Evolutionary conservation across 2,329 filamentous ascomycete genomes (phyloP), one percentile per base, ranked within the genome.

Genomic region (Fusarium sp.): DNA sequence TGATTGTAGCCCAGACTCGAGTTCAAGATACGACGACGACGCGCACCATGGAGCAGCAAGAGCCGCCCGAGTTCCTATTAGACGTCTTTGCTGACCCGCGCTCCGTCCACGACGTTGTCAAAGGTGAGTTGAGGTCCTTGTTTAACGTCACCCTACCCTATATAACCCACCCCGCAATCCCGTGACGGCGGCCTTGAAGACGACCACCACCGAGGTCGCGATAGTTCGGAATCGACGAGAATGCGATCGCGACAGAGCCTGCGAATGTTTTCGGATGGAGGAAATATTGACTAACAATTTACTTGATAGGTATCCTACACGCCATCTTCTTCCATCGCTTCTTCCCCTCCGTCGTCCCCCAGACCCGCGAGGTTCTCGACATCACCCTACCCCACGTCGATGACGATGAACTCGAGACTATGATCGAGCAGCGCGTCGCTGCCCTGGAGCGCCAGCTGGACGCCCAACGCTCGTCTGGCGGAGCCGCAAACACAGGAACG

Each of bases 301-400:
- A 14, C 12, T 14, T 29, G 3, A 24, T 61, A 97, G 96, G 93
- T 73, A 93, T 98, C 81, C 89, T 98, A 58, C 95, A 98, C 83
- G 97, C 95, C 59, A 98, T 98, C 82, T 99, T 98, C 90, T 98
- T 98, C 89, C 95, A 98, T 86, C 93, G 96, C 80, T 97, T 96
- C 89, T 98, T 98, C 87, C 94, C 94, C 66, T 92, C 94, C 67
- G 89, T 98, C 77, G 87, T 90, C 46, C 96, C 96, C 7, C 90
- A 91, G 72, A 95, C 94, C 72, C 92, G 94, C 84, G 95, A 98
- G 80, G 91, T 98, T 72, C 92, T 98, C 75, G 95, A 97, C 83
- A 89, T 98, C 70, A 95, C 94, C 36, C 90, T 98, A 31, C 95
- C 96, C 60, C 93, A 94, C 79, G 93, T 98, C 79, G 91, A 95